phyloP scores from a whole-genome alignment of 805 yeast species.

The Cyberlindnera mycetangii region DNA sequence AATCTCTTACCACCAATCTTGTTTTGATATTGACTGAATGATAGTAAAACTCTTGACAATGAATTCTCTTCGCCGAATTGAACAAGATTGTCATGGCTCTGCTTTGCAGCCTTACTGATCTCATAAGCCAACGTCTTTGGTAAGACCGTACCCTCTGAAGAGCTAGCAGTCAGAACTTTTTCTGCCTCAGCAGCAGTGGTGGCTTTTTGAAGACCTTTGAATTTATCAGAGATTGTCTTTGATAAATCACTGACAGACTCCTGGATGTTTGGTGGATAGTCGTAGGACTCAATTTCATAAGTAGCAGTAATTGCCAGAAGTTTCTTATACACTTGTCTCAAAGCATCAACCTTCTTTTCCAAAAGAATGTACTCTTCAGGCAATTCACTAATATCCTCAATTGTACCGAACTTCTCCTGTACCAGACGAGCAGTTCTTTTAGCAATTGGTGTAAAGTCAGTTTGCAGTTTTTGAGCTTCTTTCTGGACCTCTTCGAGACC shows the following conservation, averaged over 20 bases:
- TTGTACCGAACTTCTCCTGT: conserved; percentile 60
- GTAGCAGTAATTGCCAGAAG: conserved; percentile 53
- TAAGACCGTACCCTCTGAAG: conserved; percentile 15
- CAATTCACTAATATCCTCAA: conserved; percentile 67
- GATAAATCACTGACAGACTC: conserved; percentile 66
- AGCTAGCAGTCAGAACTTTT: conserved; percentile 41
- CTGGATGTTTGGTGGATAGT: conserved; percentile 75
- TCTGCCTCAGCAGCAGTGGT: conserved; percentile 66
- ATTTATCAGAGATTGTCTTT: conserved; percentile 51
- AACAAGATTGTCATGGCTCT: conserved; percentile 45
- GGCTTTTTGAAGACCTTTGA: conserved; percentile 60
- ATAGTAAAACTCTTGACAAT: conserved; percentile 32
- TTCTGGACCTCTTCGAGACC: conserved; percentile 31
- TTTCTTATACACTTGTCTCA: conserved; percentile 57
- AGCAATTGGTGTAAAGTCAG: conserved; percentile 52
- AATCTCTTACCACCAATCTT: conserved; percentile 66
- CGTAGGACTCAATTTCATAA: conserved; percentile 72
- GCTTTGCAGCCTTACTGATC: conserved; percentile 52
- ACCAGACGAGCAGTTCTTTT: conserved; percentile 57
- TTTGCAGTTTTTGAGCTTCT: conserved; percentile 38
- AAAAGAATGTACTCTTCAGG: conserved; percentile 70
- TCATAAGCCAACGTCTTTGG: conserved; percentile 79
- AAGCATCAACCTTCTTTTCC: conserved; percentile 64
- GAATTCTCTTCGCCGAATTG: conserved; percentile 29
- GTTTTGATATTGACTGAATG: conserved; percentile 52